Evolutionary conservation across 345 rosid genomes (phyloP).

Genomic region (Heritiera littoralis): DNA sequence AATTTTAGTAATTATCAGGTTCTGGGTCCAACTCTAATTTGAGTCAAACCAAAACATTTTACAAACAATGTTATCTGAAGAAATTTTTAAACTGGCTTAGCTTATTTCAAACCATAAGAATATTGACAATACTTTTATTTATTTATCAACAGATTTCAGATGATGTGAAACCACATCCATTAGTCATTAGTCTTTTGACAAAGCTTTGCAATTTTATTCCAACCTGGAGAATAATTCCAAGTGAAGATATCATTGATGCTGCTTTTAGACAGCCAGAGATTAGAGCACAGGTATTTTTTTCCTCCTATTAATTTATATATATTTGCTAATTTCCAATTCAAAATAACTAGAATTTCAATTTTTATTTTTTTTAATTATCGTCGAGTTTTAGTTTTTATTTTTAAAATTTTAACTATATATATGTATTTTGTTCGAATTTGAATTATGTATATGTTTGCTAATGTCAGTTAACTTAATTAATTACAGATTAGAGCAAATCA

Average conservation of each 20-base stretch:
- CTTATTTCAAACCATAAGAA: neutral
- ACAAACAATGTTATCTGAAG: neutral
- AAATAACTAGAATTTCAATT: too few species aligned
- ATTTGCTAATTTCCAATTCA: too few species aligned
- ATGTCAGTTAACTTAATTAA: too few species aligned
- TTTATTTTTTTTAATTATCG: too few species aligned
- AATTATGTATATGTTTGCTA: too few species aligned
- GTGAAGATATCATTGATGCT: conserved; percentile 57
- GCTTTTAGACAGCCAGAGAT: conserved; percentile 66
- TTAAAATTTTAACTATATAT: too few species aligned
- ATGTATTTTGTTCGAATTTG: too few species aligned
- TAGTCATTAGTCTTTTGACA: conserved; percentile 41
- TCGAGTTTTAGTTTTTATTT: too few species aligned
- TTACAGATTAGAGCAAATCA: conserved; percentile 53
- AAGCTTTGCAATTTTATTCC: conserved; percentile 53
- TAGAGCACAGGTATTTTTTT: conserved; percentile 34
- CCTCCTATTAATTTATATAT: too few species aligned
- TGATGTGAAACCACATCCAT: conserved; percentile 53
- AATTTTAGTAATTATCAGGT: neutral
- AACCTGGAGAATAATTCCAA: conserved; percentile 68
- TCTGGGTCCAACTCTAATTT: too few species aligned
- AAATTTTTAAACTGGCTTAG: neutral
- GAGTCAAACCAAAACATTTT: neutral
- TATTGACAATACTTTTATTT: neutral
- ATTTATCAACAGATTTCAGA: conserved; percentile 57